Base-by-base conservation (phyloP, 2,329 filamentous ascomycete species). In the Leptosphaerulina australis region DNA sequence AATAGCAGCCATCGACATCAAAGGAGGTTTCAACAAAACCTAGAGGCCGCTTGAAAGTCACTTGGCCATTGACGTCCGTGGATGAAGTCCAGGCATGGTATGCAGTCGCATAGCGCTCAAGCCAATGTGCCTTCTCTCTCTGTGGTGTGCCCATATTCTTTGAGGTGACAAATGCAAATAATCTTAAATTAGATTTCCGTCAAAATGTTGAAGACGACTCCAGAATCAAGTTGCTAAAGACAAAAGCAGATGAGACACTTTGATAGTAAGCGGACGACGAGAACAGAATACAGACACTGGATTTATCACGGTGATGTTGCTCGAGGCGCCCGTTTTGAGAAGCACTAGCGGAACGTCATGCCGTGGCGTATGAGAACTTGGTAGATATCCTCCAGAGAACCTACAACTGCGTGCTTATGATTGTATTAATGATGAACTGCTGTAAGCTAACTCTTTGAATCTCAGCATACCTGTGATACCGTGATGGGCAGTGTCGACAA, bases 21-120 rank as follows among this genome's bases (percentile, higher is more conserved):
- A 79, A 79, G 9, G 69, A 69, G 1, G 63, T 69, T 48, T 79
- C 77, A 0, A 78, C 72, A 4, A 77, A 63, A 0, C 77, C 77
- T 1, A 78, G 52, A 0, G 74, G 75, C 7, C 76, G 64, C 14
- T 60, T 61, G 48, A 70, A 75, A 11, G 58, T 50, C 49, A 50
- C 38, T 34, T 53, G 15, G 57, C 66, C 20, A 14, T 18, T 11
- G 2, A 5, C 6, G 7, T 31, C n/a, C 0, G 6, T 14, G 2
- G 25, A 18, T 5, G 20, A 24, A 1, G 25, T 43, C 76, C 76
- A 78, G 17, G 62, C 48, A 50, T 77, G 72, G 50, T 68, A 68
- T 8, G 63, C 63, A 25, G 59, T 60, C 44, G 73, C 74, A 48
- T 77, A 77, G 47, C 68, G 67, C 31, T 63, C 58, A 6, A 77